A percentile compares a stretch with the other conserved stretches of the same genome.
phyloP scores from a whole-genome alignment of 2,329 filamentous ascomycete genomes.

The Cercospora sp. region DNA sequence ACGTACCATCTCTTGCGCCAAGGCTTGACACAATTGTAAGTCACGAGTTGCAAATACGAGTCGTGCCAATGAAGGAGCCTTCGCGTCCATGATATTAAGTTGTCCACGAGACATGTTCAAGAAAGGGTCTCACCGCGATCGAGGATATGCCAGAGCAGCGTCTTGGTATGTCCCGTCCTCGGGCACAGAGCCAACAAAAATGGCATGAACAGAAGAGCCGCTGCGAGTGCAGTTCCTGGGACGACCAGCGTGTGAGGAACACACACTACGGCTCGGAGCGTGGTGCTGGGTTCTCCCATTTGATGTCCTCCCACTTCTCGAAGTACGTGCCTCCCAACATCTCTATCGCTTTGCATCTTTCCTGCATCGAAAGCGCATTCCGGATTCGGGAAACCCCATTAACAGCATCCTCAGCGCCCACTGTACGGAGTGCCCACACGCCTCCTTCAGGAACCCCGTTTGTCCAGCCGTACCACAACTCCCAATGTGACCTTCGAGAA shows the following conservation, averaged over 20 bases:
- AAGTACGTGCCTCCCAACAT: background rate
- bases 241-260: background rate
- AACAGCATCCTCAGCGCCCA: background rate
- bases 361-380: background rate
- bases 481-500: background rate
- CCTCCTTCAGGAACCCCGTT: background rate
- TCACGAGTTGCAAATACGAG: background rate
- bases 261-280: background rate
- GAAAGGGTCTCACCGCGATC: background rate
- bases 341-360: background rate
- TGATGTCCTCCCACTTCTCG: background rate
- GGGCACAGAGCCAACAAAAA: background rate
- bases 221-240: background rate
- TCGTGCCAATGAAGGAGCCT: background rate
- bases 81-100: background rate
- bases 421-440: background rate
- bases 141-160: no score
- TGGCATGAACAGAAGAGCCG: background rate
- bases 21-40: background rate
- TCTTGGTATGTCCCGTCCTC: background rate
- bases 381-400: background rate
- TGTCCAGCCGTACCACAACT: slow-evolving; percentile 1
- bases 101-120: background rate
- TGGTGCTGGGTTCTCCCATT: background rate
- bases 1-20: no score